These are phyloP conservation scores for Gautieria morchelliformis DNA, from an alignment of 768 basidiomycete species.

Conservation along the genomic window DNA sequence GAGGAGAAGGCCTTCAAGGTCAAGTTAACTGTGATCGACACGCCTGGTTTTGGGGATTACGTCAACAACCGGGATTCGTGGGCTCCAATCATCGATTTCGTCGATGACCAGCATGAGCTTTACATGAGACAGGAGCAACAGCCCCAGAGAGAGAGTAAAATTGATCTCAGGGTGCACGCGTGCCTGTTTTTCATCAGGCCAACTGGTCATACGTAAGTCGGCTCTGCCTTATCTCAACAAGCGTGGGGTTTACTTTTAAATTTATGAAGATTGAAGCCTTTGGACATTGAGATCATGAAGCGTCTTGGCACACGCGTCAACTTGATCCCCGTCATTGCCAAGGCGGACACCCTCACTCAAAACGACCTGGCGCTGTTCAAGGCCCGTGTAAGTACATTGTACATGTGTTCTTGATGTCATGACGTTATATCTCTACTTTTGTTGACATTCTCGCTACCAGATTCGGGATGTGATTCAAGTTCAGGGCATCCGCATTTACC, in stretches of 20 bases:
- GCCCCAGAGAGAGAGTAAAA: constrained; percentile 90
- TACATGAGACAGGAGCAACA: constrained; percentile 99
- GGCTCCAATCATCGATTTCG: constrained; percentile 97
- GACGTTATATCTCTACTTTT: not conserved
- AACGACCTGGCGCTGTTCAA: constrained; percentile 89
- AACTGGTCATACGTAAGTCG: constrained; percentile 87
- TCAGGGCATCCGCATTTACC: constrained; percentile 92
- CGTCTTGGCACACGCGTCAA: constrained; percentile 96
- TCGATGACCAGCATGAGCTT: constrained; percentile 90
- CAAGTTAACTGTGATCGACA: constrained; percentile 98
- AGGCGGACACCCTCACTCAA: constrained; percentile 95
- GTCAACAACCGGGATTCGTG: constrained; percentile 99
- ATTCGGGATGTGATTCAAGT: constrained; percentile 84
- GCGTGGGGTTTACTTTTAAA: not conserved
- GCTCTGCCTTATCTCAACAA: not conserved
- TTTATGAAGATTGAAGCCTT: constrained; percentile 82
- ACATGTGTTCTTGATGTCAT: constrained; percentile 10
- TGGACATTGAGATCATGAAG: constrained; percentile 99
- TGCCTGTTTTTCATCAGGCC: constrained; percentile 96
- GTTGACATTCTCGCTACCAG: constrained; percentile 26
- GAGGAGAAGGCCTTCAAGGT: constrained; percentile 99
- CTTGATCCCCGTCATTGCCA: constrained; percentile 94
- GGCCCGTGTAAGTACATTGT: constrained; percentile 56
- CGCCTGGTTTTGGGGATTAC: constrained; percentile 98
- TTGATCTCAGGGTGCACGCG: constrained; percentile 90